Conservation (phyloP, 1,284 basidiomycete species). For the Wolfiporia cocos region DNA sequence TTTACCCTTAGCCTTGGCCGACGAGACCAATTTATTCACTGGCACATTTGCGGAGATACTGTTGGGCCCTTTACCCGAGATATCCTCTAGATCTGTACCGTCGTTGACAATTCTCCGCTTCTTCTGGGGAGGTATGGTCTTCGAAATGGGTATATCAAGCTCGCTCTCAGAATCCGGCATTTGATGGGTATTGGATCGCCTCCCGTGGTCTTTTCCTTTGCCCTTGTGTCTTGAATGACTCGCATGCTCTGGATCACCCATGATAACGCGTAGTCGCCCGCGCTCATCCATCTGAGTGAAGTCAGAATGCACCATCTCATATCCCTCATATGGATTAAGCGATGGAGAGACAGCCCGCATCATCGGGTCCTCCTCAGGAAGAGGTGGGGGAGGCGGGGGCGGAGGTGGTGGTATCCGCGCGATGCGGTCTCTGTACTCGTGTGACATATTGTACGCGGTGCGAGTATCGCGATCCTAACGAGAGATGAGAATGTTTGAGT, state of each 20-base stretch:
- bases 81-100: slow-evolving; percentile 31
- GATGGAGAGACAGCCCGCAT: slow-evolving; percentile 22
- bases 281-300: slow-evolving; percentile 17
- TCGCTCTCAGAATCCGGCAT: slow-evolving; percentile 55
- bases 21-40: slow-evolving; percentile 19
- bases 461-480: slow-evolving; percentile 58
- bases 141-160: slow-evolving; percentile 32
- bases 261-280: slow-evolving; percentile 37
- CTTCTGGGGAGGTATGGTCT: slow-evolving; percentile 39
- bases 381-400: slow-evolving; percentile 42
- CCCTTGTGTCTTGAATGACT: slow-evolving; percentile 16
- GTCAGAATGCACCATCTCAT: slow-evolving; percentile 16
- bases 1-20: slow-evolving; percentile 38
- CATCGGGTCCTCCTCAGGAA: slow-evolving; percentile 33
- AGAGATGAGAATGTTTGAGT: slow-evolving; percentile 3
- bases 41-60: slow-evolving; percentile 16
- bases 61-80: slow-evolving; percentile 32
- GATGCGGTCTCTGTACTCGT: slow-evolving; percentile 58
- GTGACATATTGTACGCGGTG: slow-evolving; percentile 55
- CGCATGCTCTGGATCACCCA: slow-evolving; percentile 37
- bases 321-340: slow-evolving; percentile 14
- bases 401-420: slow-evolving; percentile 54
- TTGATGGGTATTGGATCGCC: slow-evolving; percentile 39
- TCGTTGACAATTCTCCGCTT: slow-evolving; percentile 40
- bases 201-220: slow-evolving; percentile 36